These are phyloP conservation scores for Flaveria linearis DNA, from an alignment of 129 eudicot species.

Conservation along the genomic window DNA sequence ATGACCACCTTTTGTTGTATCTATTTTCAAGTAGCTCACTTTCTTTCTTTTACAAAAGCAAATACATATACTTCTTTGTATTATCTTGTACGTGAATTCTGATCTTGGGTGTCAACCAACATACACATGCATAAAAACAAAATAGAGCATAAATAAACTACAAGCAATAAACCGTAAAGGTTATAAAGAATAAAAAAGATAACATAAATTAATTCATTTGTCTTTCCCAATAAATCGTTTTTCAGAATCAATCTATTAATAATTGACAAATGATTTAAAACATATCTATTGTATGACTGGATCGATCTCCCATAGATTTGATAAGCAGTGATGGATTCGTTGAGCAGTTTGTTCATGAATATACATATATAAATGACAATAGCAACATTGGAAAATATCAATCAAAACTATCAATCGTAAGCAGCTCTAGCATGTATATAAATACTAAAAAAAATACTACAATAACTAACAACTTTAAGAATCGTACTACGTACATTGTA, in stretches of 20 bases:
- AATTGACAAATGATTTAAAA: background rate
- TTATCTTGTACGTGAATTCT: too few species aligned
- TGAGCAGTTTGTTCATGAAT: background rate
- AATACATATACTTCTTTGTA: too few species aligned
- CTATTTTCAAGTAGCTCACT: too few species aligned
- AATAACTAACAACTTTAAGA: too few species aligned
- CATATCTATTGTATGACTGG: background rate
- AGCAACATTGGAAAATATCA: too few species aligned
- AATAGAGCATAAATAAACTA: background rate
- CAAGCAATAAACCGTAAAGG: background rate
- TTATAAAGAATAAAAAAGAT: background rate
- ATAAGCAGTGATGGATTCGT: background rate
- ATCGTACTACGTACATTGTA: too few species aligned
- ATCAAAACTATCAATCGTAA: too few species aligned
- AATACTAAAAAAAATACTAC: too few species aligned
- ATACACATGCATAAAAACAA: background rate
- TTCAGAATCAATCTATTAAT: background rate
- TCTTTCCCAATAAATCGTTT: slow-evolving; percentile 3
- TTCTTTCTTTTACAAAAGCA: too few species aligned
- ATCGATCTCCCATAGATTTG: background rate
- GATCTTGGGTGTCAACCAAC: too few species aligned
- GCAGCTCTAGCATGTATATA: too few species aligned
- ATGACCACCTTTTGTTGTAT: too few species aligned
- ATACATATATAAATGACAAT: background rate
- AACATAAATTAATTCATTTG: background rate